These are phyloP conservation scores for Talaromyces islandicus DNA, from an alignment of 2,329 filamentous ascomycete genomes.

Conservation along the genomic window DNA sequence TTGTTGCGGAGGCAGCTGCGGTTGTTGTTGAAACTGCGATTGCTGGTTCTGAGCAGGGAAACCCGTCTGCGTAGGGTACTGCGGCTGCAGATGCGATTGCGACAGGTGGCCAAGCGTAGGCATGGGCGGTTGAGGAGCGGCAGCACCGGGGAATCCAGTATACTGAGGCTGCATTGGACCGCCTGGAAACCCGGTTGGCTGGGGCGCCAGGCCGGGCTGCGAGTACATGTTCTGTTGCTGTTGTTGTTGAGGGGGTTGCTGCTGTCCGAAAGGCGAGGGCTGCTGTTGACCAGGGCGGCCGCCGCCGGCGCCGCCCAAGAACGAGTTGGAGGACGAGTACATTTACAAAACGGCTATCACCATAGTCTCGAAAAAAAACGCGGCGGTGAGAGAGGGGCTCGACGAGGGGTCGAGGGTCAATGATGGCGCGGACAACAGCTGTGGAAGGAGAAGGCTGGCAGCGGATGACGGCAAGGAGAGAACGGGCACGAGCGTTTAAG, in stretches of 20 bases:
- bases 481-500: not conserved
- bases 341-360: slow-evolving; percentile 45
- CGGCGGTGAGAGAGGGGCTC: not conserved
- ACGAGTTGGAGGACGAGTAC: slow-evolving; percentile 88
- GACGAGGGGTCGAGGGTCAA: not conserved
- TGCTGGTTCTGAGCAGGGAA: slow-evolving; percentile 40
- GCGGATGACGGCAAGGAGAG: not conserved
- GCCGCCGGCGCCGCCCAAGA: slow-evolving; percentile 71
- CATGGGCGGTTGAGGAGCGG: slow-evolving; percentile 32
- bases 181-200: slow-evolving; percentile 50
- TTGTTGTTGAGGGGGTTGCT: slow-evolving; percentile 38
- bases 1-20: slow-evolving; percentile 14
- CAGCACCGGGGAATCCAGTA: slow-evolving; percentile 56
- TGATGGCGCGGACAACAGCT: not conserved
- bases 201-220: slow-evolving; percentile 49
- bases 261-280: slow-evolving; percentile 41
- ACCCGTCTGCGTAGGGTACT: slow-evolving; percentile 46
- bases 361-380: slow-evolving; percentile 1
- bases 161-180: slow-evolving; percentile 58
- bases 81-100: slow-evolving; percentile 50
- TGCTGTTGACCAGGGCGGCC: slow-evolving; percentile 63
- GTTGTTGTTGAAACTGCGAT: slow-evolving; percentile 22
- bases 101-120: slow-evolving; percentile 26
- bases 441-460: not conserved
- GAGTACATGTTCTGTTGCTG: slow-evolving; percentile 32